phyloP scores from a whole-genome alignment of 208 protist genomes.

The Trypanosoma lewisi region DNA sequence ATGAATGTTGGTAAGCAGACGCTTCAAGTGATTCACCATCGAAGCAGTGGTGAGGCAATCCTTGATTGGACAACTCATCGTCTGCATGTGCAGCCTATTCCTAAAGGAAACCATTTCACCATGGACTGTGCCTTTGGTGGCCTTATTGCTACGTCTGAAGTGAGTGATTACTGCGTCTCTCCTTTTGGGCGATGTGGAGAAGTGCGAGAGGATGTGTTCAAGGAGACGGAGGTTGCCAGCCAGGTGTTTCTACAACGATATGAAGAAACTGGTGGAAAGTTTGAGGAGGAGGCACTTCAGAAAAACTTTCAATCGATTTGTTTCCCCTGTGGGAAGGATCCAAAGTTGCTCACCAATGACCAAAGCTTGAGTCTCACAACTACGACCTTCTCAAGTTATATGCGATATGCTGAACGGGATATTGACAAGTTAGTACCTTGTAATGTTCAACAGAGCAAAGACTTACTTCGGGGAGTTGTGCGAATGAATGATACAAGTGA shows the following conservation, averaged over 20 bases:
- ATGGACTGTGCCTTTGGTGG: slow-evolving; percentile 81
- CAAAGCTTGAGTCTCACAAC: neutral
- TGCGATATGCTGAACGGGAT: neutral
- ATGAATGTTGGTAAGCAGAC: slow-evolving; percentile 14
- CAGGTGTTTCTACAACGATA: slow-evolving; percentile 39
- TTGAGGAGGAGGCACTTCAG: slow-evolving; percentile 29
- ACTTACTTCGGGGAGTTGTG: slow-evolving; percentile 11
- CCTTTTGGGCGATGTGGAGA: slow-evolving; percentile 65
- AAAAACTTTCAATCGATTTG: neutral
- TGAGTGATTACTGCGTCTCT: slow-evolving; percentile 57
- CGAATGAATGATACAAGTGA: neutral
- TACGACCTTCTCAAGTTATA: slow-evolving; percentile 2
- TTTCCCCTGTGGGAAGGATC: neutral
- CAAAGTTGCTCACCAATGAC: slow-evolving; percentile 1
- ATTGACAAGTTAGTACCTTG: slow-evolving; percentile 9
- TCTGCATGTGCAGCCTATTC: slow-evolving; percentile 23
- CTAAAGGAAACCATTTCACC: slow-evolving; percentile 25
- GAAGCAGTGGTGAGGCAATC: slow-evolving; percentile 21
- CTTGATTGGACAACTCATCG: slow-evolving; percentile 28
- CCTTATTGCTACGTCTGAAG: slow-evolving; percentile 13
- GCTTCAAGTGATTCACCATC: slow-evolving; percentile 6
- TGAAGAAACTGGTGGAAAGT: slow-evolving; percentile 26
- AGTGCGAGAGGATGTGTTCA: slow-evolving; percentile 31
- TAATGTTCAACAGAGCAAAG: slow-evolving; percentile 1
- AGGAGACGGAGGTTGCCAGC: slow-evolving; percentile 28